phyloP scores from a whole-genome alignment of 2,329 filamentous ascomycete species.

The Knufia petricola region DNA sequence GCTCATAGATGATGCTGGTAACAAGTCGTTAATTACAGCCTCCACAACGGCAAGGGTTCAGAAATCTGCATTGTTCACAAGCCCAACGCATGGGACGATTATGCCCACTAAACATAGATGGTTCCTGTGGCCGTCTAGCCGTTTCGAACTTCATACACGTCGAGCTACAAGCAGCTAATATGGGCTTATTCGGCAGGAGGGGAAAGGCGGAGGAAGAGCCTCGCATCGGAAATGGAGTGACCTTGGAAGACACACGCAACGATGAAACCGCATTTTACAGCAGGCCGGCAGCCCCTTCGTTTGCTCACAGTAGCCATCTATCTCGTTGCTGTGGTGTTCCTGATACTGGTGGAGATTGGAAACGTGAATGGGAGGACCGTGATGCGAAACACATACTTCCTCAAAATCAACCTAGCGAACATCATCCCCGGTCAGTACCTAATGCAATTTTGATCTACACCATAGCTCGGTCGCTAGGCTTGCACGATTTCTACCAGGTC shows the following conservation, averaged over 20 bases:
- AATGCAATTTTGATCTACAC: constrained; percentile 72
- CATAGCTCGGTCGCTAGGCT: constrained; percentile 72
- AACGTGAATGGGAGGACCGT: constrained; percentile 56
- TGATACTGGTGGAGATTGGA: constrained; percentile 71
- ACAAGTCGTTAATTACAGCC: too few species aligned
- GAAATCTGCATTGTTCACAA: too few species aligned
- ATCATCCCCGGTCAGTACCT: constrained; percentile 66
- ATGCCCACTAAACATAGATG: too few species aligned
- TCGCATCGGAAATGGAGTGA: constrained; percentile 25
- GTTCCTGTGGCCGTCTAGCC: too few species aligned
- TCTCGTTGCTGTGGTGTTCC: constrained; percentile 63
- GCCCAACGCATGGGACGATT: too few species aligned
- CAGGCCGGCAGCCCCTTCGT: constrained; percentile 42
- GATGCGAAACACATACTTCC: constrained; percentile 67
- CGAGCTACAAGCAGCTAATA: too few species aligned
- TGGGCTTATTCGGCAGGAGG: constrained; percentile 9
- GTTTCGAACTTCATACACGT: too few species aligned
- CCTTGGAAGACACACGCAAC: constrained; percentile 20
- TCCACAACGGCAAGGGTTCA: too few species aligned
- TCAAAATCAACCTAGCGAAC: constrained; percentile 71
- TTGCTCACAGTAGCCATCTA: constrained; percentile 60
- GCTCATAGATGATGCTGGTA: too few species aligned
- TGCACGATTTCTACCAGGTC: constrained; percentile 91
- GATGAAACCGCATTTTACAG: constrained; percentile 18
- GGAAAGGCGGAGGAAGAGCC: constrained; percentile 13